A percentile compares a stretch with the other conserved stretches of the same genome.
phyloP scores from a whole-genome alignment of 305 asterid species.

The Fraxinus paxiana region DNA sequence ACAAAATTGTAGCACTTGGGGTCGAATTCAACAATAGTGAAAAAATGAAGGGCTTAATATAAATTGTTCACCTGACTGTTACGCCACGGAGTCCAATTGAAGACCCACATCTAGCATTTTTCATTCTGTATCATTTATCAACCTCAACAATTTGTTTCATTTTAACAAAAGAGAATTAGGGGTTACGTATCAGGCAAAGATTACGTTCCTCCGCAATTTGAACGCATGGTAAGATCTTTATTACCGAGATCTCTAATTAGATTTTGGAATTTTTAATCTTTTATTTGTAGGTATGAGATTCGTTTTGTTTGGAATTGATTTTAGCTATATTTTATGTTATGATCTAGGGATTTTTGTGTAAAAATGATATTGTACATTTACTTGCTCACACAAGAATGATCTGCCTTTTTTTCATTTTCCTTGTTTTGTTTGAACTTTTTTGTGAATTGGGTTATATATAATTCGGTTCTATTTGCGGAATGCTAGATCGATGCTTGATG shows the following conservation, averaged over 20 bases:
- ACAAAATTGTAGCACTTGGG: not conserved
- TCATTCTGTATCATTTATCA: too few relatives aligned
- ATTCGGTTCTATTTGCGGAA: not conserved
- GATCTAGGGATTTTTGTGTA: not conserved
- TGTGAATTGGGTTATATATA: not conserved
- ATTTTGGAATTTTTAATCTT: slow-evolving; percentile 6
- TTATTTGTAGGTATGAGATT: not conserved
- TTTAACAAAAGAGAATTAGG: slow-evolving; percentile 22
- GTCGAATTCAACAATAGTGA: not conserved
- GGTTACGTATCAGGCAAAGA: slow-evolving; percentile 41
- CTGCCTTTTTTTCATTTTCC: not conserved
- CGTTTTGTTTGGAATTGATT: slow-evolving; percentile 17
- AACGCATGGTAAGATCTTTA: slow-evolving; percentile 33
- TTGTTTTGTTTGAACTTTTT: not conserved
- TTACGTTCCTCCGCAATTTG: slow-evolving; percentile 7
- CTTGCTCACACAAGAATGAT: not conserved
- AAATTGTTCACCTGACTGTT: not conserved
- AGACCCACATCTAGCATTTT: too few relatives aligned
- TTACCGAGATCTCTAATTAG: not conserved
- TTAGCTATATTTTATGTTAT: not conserved
- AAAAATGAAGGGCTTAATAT: not conserved
- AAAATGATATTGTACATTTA: not conserved
- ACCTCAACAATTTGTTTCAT: not conserved
- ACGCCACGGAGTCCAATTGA: not conserved
- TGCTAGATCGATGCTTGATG: not conserved